Percentiles rank a stretch among this genome's conserved stretches.
Evolutionary conservation across 2,329 filamentous ascomycete species (phyloP).

Genomic region (Dendrostoma leiphaemia): DNA sequence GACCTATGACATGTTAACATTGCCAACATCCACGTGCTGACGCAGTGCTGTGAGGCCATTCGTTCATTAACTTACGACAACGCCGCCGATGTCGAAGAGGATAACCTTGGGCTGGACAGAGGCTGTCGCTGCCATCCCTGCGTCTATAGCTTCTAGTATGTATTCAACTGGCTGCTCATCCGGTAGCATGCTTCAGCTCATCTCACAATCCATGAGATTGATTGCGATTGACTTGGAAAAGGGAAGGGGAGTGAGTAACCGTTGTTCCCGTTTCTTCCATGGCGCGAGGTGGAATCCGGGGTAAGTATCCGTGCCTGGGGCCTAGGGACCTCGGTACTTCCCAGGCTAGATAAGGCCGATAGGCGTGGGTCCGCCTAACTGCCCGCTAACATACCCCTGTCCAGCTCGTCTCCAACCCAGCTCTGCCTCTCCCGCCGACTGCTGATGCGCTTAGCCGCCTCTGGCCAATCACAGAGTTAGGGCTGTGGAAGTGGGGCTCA

Average conservation of each 20-base stretch:
- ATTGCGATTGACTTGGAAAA: too few relatives aligned
- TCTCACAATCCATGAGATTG: too few relatives aligned
- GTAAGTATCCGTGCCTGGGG: neutral
- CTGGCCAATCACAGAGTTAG: slow-evolving; percentile 1
- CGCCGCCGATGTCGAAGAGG: slow-evolving; percentile 94
- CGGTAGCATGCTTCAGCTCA: slow-evolving; percentile 17
- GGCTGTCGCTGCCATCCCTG: slow-evolving; percentile 39
- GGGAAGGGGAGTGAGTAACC: neutral
- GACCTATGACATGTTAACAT: slow-evolving; percentile 56
- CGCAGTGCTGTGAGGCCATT: neutral
- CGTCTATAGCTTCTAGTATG: slow-evolving; percentile 30
- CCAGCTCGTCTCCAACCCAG: slow-evolving; percentile 14
- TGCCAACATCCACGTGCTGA: slow-evolving; percentile 1
- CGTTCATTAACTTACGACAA: slow-evolving; percentile 91
- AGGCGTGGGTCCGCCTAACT: too few relatives aligned
- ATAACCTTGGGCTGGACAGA: slow-evolving; percentile 65
- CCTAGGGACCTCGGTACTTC: slow-evolving; percentile 2
- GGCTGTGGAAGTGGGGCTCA: slow-evolving; percentile 1
- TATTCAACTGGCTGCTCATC: slow-evolving; percentile 27
- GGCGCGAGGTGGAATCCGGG: slow-evolving; percentile 4
- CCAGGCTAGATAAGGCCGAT: neutral
- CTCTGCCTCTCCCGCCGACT: neutral
- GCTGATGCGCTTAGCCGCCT: slow-evolving; percentile 1
- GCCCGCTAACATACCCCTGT: too few relatives aligned
- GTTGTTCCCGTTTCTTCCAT: neutral